Evolutionary conservation across 2,329 filamentous ascomycete species (phyloP).

Genomic region (Macrophomina phaseolina): DNA sequence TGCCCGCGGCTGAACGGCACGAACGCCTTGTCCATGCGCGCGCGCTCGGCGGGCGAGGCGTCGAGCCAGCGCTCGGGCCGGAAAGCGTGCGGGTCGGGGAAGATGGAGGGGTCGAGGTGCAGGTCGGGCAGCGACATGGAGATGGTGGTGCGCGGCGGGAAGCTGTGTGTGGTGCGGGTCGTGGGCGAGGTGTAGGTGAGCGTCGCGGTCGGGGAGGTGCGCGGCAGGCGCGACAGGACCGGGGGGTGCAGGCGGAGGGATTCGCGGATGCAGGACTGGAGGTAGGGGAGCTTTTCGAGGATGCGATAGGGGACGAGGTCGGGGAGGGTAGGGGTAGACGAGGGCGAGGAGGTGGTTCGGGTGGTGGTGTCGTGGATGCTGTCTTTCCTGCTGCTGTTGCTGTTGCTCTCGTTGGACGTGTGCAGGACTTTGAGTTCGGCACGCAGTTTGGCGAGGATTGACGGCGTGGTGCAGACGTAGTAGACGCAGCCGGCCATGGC

Average conservation of each 20-base stretch:
- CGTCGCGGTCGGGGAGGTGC: constrained; percentile 24
- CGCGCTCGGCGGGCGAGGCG: background rate
- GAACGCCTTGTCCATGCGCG: constrained; percentile 40
- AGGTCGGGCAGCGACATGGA: constrained; percentile 30
- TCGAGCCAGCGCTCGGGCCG: constrained; percentile 32
- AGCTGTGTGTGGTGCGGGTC: constrained; percentile 20
- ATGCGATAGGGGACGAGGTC: background rate
- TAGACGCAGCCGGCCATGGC: constrained; percentile 29
- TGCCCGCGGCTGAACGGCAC: constrained; percentile 46
- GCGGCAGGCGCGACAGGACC: constrained; percentile 31
- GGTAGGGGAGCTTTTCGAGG: constrained; percentile 31
- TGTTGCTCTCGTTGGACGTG: constrained; percentile 15
- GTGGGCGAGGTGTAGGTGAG: constrained; percentile 28
- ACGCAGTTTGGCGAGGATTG: constrained; percentile 22
- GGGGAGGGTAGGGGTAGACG: background rate
- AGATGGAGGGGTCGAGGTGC: constrained; percentile 30
- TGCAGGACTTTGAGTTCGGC: constrained; percentile 30
- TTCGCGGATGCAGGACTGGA: constrained; percentile 32
- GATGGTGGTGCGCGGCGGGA: constrained; percentile 30
- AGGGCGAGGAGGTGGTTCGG: constrained; percentile 31
- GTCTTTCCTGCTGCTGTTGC: background rate
- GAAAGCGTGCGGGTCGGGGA: constrained; percentile 30
- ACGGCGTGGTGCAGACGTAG: constrained; percentile 28
- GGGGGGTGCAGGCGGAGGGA: constrained; percentile 28
- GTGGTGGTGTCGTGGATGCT: constrained; percentile 29